Evolutionary conservation across 768 basidiomycete species (phyloP), one percentile per base, ranked within the genome.

Genomic region (Sarcomyxa edulis): DNA sequence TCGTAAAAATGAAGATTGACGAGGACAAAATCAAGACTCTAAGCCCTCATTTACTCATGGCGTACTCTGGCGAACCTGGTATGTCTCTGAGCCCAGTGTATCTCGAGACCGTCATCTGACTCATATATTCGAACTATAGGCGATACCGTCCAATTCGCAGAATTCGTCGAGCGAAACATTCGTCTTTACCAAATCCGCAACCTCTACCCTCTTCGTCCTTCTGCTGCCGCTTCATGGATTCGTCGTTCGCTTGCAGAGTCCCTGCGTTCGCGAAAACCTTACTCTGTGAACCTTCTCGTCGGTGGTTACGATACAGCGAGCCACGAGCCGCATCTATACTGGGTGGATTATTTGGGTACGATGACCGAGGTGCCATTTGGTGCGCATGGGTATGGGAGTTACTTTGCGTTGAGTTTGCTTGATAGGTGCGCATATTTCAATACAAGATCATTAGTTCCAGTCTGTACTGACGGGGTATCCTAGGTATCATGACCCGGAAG

Each of bases 1-100:
- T 99, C 62, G 83, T 98, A 57, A 95, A 93, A 67, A 96, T 98
- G 92, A 96, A 98, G 69, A 59, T 73, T 25, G 92, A 96, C 63
- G 88, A 90, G 66, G 94, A 98, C 72, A 97, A 98, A 69, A 90
- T 95, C 71, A 92, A 93, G 62, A 72, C 76, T 16, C 73, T 99
- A 29, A 83, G 89, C 45, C 82, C 92, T 18, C 90, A 96, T 60
- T 68, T 98, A 23, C 74, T 94, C 55, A 95, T 99, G 92, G 82
- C 92, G 1, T 91, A 84, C 61, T 89, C 89, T 47, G 94, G 94
- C 47, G 93, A 96, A 60, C 88, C 93, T 64, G 92, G 92, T 80
- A 42, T 39, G 71, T 56, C 12, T 12, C 22, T 39, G 29, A 12
- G 16, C 12, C 34, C 20, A 37, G 38, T 21, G 34, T 16, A n/a